These are phyloP conservation scores for Phytopythium cucurbitacearum DNA, from an alignment of 352 stramenopile genomes.

Conservation along the genomic window DNA sequence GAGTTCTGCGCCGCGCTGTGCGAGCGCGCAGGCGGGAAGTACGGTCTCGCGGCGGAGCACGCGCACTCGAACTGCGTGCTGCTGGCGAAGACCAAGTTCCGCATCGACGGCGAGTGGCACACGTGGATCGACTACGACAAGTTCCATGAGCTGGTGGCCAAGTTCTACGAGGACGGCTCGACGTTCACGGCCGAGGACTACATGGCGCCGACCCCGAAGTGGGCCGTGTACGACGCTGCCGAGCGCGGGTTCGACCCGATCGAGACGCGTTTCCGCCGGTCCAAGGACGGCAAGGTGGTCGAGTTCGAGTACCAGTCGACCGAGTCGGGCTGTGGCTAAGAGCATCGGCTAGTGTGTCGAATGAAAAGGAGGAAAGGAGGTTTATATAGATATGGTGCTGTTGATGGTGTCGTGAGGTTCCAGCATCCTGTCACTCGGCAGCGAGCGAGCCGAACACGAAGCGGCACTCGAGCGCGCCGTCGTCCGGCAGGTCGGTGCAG, in stretches of 20 bases:
- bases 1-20: conserved; percentile 86
- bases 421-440: too few species aligned
- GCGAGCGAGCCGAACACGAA: conserved; percentile 72
- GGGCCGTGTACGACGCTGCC: conserved; percentile 93
- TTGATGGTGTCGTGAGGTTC: too few species aligned
- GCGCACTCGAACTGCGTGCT: conserved; percentile 96
- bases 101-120: conserved; percentile 91
- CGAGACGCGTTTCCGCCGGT: conserved; percentile 88
- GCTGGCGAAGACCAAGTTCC: conserved; percentile 90
- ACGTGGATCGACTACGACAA: conserved; percentile 99
- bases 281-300: conserved; percentile 85
- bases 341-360: not conserved
- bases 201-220: conserved; percentile 91
- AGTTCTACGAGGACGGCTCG: conserved; percentile 79
- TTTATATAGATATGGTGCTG: too few species aligned
- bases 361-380: too few species aligned
- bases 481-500: conserved; percentile 90
- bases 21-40: conserved; percentile 78
- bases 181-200: conserved; percentile 94
- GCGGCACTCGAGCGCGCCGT: conserved; percentile 87
- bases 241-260: conserved; percentile 97
- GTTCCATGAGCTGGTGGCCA: conserved; percentile 89
- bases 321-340: conserved; percentile 79
- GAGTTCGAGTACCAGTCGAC: conserved; percentile 82
- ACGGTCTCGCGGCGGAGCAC: conserved; percentile 94